Percentiles rank a stretch among this genome's conserved stretches.
Evolutionary conservation across 2,329 filamentous ascomycete genomes (phyloP).

Genomic region (Sclerotinia borealis): DNA sequence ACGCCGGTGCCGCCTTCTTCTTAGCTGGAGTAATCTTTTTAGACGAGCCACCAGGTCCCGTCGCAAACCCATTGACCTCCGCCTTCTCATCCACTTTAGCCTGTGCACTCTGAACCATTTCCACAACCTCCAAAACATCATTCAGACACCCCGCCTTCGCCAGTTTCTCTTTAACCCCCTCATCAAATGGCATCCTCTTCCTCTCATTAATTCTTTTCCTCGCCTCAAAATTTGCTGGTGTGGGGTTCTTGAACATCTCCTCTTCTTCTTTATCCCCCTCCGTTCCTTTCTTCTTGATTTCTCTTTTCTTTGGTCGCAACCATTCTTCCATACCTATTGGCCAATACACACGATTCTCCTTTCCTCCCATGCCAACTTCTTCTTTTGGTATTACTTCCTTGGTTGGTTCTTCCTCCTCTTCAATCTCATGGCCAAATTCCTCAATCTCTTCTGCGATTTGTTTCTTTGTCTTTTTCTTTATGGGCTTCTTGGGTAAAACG

Average conservation of each 20-base stretch:
- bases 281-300: conserved; percentile 44
- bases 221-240: conserved; percentile 27
- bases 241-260: conserved; percentile 28
- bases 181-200: conserved; percentile 20
- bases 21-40: conserved; percentile 20
- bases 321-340: conserved; percentile 85
- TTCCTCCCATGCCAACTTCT: conserved; percentile 81
- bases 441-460: conserved; percentile 33
- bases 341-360: conserved; percentile 81
- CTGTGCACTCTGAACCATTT: conserved; percentile 19
- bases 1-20: conserved; percentile 31
- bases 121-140: conserved; percentile 27
- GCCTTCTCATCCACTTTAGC: conserved; percentile 1
- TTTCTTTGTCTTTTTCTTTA: conserved; percentile 37
- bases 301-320: conserved; percentile 73
- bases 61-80: conserved; percentile 2
- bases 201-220: conserved; percentile 21
- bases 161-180: conserved; percentile 21
- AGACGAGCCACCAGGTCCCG: conserved; percentile 7
- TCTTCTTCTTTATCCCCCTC: conserved; percentile 36
- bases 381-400: conserved; percentile 42
- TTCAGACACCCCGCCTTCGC: conserved; percentile 18
- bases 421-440: conserved; percentile 30
- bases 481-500: conserved; percentile 41
- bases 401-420: conserved; percentile 34